A percentile compares a stretch with the other conserved stretches of the same genome.
phyloP scores from a whole-genome alignment of 2,329 filamentous ascomycete species.

The Lasiodiplodia theobromae region DNA sequence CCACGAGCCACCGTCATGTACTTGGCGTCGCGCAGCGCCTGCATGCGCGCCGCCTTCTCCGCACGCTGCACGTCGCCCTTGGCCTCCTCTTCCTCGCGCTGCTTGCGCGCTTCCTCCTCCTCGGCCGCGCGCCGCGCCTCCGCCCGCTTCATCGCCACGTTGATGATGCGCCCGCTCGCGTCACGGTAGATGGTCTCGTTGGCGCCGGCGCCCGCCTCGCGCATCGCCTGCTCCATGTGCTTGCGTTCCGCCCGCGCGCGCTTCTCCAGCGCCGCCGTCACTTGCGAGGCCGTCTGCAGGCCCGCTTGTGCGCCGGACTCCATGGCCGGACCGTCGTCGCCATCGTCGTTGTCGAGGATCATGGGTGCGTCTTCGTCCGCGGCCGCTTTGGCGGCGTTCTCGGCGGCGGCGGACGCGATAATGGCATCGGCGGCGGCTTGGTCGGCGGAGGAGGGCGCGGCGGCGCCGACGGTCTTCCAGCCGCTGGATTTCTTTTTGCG shows the following conservation, averaged over 20 bases:
- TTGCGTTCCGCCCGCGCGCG: conserved; percentile 70
- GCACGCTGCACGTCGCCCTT: conserved; percentile 86
- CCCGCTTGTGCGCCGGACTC: conserved; percentile 87
- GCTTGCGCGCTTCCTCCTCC: conserved; percentile 70
- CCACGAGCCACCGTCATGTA: conserved; percentile 80
- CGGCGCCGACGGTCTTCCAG: conserved; percentile 76
- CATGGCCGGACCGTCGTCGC: conserved; percentile 67
- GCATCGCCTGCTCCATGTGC: conserved; percentile 54
- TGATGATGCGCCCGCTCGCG: conserved; percentile 91
- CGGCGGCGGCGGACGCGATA: conserved; percentile 73
- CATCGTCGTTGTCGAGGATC: conserved; percentile 53
- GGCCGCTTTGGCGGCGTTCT: conserved; percentile 60
- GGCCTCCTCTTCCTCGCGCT: conserved; percentile 71
- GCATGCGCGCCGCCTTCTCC: conserved; percentile 68
- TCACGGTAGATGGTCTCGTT: conserved; percentile 93
- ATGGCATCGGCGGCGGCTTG: conserved; percentile 80
- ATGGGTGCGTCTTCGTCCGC: conserved; percentile 55
- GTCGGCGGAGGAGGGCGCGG: conserved; percentile 57
- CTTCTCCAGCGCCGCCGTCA: conserved; percentile 63
- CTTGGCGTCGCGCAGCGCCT: conserved; percentile 79
- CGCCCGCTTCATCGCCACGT: conserved; percentile 87
- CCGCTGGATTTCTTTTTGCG: conserved; percentile 68
- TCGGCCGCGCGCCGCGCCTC: conserved; percentile 83
- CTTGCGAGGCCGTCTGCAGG: conserved; percentile 81
- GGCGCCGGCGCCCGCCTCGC: conserved; percentile 51